Percentiles rank a stretch among this genome's conserved stretches.
These are phyloP conservation scores for Turnera subulata DNA, from an alignment of 345 rosid genomes.

Conservation along the genomic window DNA sequence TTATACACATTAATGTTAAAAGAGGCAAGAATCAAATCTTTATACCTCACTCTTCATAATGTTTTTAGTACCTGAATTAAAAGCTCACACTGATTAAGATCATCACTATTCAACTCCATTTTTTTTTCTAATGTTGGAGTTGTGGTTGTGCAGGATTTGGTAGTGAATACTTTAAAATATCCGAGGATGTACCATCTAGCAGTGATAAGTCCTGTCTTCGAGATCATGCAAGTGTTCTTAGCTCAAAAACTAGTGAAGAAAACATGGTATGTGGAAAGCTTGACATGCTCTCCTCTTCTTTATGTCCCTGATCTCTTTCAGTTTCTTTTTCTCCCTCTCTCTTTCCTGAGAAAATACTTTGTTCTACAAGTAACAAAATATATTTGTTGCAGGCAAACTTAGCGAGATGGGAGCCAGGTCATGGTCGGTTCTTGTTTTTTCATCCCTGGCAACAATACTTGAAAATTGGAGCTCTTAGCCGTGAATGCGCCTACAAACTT, in stretches of 20 bases:
- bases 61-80: too few species aligned
- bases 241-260: constrained; percentile 60
- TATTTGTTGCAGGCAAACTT: constrained; percentile 73
- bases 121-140: too few species aligned
- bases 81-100: too few species aligned
- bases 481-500: constrained; percentile 55
- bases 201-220: constrained; percentile 27
- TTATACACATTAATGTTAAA: too few species aligned
- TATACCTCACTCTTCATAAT: too few species aligned
- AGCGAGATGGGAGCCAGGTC: constrained; percentile 85
- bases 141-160: constrained; percentile 80
- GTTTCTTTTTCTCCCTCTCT: too few species aligned
- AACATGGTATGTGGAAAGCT: constrained; percentile 75
- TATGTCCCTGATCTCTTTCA: too few species aligned
- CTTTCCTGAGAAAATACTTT: not conserved
- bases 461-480: constrained; percentile 37
- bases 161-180: constrained; percentile 35
- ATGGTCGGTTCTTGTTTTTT: constrained; percentile 55
- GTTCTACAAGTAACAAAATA: too few species aligned
- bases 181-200: constrained; percentile 20
- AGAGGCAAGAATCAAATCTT: not conserved
- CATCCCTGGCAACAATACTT: constrained; percentile 78
- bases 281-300: too few species aligned
- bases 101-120: too few species aligned
- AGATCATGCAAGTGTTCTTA: constrained; percentile 54